Evolutionary conservation across 2,329 filamentous ascomycete species (phyloP), one percentile per base, ranked within the genome.

Genomic region (Fusarium lateritium): DNA sequence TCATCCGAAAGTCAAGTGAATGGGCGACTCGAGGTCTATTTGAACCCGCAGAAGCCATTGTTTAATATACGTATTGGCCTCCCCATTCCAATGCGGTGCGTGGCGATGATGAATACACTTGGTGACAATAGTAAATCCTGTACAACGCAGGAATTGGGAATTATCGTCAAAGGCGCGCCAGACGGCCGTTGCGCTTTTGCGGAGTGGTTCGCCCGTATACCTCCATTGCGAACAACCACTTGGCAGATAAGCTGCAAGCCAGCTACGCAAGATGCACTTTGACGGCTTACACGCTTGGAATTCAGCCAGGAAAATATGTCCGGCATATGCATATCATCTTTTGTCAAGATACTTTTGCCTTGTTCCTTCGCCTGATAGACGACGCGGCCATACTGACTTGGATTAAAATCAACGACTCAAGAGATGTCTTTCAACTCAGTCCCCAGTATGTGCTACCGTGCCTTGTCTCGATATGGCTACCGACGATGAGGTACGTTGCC

Each of bases 181-280:
- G 33, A 21, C 44, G 21, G 15, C 42, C 26, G 42, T 26, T 19
- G 42, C 17, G 45, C 22, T 36, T 24, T 45, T 38, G 38, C 28
- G 13, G 24, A 39, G 26, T 59, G 67, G 67, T 69, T 70, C 66
- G 67, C 67, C 50, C 50, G 40, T 44, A 24, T 21, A 56, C 46
- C 50, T 50, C 40, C 43, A 22, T 40, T 44, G 33, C 40, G 24
- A 58, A 40, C 33, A 43, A 38, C 45, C 28, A 42, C 46, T 52
- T 45, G 40, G 19, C 38, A n/a, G 38, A 33, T 19, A 22, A 33
- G n/a, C 42, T 61, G 33, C 38, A 52, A 26, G 44, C 34, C 62
- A 66, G 31, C 40, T 56, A 56, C 31, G 24, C 55, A 52, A 31
- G 28, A 24, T 36, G 36, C 17, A 31, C 24, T 15, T 34, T 55